Evolutionary conservation across 2,329 filamentous ascomycete species (phyloP), one percentile per base, ranked within the genome.

Genomic region (Aspergillus sp.): DNA sequence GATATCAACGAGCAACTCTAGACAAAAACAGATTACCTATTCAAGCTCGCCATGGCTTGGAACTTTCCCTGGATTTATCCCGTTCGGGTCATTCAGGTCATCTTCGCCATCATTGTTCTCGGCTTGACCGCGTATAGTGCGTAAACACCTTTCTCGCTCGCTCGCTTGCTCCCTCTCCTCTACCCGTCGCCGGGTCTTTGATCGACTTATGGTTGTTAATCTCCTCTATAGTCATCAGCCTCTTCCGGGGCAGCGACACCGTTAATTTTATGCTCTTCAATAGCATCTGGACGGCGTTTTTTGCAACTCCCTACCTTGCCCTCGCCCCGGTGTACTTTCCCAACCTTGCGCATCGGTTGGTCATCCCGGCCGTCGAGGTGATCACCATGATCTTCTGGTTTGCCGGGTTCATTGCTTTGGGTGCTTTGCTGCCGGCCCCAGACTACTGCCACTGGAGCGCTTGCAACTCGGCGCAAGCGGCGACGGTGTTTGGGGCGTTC

Each of bases 301-400:
- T 88, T 4, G 78, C 80, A 1, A 81, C 94, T 36, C 74, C 84
- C 56, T 94, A 92, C 75, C 83, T 96, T 61, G 81, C 87, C 67
- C 63, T 93, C 53, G 81, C 87, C 2, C 90, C 90, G 1, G 78
- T 84, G 49, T 87, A 87, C 75, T 80, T 87, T 67, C 81, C 84
- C 3, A 78, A 79, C 24, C 68, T 86, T 11, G 87, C 87, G 67
- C 86, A 91, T 74, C 84, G 82, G 55, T 85, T 86, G 54, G 85
- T 82, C 49, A 84, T 92, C 16, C 79, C 93, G 18, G 87, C 69
- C 1, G 81, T 91, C 32, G 90, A 96, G 69, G 81, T 80, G 51
- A 65, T 95, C 24, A 95, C 91, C 10, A 88, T 89, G 78, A 82
- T 96, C 58, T 96, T 96, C 80, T 96, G 92, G 92, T 95, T 97